Evolutionary conservation across 495 filamentous ascomycete genomes (phyloP).

Genomic region (Tuber borchii): DNA sequence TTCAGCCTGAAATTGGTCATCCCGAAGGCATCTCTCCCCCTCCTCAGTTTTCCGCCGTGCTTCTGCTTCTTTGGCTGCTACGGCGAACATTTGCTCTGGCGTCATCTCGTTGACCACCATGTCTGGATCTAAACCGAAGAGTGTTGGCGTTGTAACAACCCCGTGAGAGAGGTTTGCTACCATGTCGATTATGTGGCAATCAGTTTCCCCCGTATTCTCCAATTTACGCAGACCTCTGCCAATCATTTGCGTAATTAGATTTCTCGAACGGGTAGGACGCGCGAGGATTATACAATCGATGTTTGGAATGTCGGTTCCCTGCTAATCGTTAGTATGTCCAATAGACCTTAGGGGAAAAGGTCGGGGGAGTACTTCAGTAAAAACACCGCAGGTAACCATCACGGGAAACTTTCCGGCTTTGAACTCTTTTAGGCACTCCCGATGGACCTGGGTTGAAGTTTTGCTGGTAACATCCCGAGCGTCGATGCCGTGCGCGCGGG

Average conservation of each 20-base stretch:
- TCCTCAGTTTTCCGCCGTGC: constrained; percentile 2
- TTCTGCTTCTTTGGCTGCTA: constrained; percentile 1
- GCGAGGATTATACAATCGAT: constrained; percentile 90
- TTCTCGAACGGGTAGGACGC: constrained; percentile 79
- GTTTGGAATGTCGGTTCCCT: constrained; percentile 86
- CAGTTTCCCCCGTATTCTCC: constrained; percentile 65
- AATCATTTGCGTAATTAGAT: constrained; percentile 95
- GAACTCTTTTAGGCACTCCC: constrained; percentile 66
- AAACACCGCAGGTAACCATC: constrained; percentile 89
- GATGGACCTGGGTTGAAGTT: constrained; percentile 60
- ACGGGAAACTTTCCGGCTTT: constrained; percentile 71
- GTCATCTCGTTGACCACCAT: constrained; percentile 54
- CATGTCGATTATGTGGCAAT: constrained; percentile 97
- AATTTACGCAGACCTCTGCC: constrained; percentile 71
- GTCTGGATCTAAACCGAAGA: constrained; percentile 88
- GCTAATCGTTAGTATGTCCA: constrained; percentile 5
- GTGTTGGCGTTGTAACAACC: constrained; percentile 78
- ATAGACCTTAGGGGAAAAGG: neutral
- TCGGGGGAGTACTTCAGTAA: constrained; percentile 61
- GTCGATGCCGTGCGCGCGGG: constrained; percentile 70
- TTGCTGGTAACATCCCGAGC: constrained; percentile 74
- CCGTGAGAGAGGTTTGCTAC: constrained; percentile 73
- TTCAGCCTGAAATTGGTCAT: neutral
- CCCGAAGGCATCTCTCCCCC: neutral
- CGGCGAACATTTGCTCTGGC: constrained; percentile 3